Evolutionary conservation across 805 yeast genomes (phyloP), one percentile per base, ranked within the genome.

Genomic region (Kodamaea neixiangensis): DNA sequence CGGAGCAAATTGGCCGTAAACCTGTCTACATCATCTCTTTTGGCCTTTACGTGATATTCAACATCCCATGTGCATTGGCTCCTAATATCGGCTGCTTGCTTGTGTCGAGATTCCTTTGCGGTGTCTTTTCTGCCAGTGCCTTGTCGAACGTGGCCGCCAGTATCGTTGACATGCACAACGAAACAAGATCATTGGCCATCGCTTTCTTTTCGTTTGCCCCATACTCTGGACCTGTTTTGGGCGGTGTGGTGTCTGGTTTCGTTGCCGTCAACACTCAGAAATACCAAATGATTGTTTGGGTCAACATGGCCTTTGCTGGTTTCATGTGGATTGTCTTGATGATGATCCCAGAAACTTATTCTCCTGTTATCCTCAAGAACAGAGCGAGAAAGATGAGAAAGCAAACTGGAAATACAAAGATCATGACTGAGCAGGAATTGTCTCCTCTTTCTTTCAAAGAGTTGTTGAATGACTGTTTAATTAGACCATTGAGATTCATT

Each of bases 391-490:
- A 69, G 61, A 62, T 88, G 55, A 82, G 96, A 77, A 80, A 82
- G 64, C 87, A 87, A 67, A 86, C 96, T 11, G 96, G 96, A 44
- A 86, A 90, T 63, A 76, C 77, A 53, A 85, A 86, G 65, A 89
- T 91, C 57, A 89, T 90, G 89, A 89, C 97, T 18, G 96, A 89
- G 69, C 94, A 88, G 65, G 97, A 92, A 69, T 94, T 93, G 25
- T 83, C 81, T 64, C 89, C 89, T 46, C 66, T 89, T 66, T 71
- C 87, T 1, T 65, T 87, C 44, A 73, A 71, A 29, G 96, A 91
- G 65, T 75, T 92, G 66, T 58, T 89, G 52, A 77, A 81, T 52
- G 80, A 88, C 19, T 88, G 91, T 72, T 76, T 91, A 49, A 69
- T 82, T 58, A 80, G 97, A 61, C 98, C 98, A 1, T 71, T 92